phyloP scores from a whole-genome alignment of 2,329 filamentous ascomycete genomes.

The Thermochaetoides dissita region DNA sequence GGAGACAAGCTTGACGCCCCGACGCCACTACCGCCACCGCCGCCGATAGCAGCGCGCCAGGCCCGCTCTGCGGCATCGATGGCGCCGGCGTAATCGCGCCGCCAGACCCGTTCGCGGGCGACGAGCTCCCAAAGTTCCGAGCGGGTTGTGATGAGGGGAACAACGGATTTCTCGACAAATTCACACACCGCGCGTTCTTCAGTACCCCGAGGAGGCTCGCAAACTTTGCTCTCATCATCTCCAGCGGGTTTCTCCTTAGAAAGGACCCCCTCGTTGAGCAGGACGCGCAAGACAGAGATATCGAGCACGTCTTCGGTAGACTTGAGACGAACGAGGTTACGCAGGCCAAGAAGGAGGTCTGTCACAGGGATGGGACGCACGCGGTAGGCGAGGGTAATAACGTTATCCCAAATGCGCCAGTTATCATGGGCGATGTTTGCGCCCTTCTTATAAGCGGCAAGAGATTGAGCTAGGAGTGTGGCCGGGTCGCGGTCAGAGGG shows the following conservation, averaged over 20 bases:
- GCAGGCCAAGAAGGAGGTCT: constrained; percentile 64
- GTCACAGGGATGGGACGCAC: constrained; percentile 59
- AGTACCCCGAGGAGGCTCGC: constrained; percentile 41
- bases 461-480: constrained; percentile 55
- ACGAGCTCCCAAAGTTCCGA: constrained; percentile 66
- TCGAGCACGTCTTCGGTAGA: constrained; percentile 71
- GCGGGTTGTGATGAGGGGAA: constrained; percentile 72
- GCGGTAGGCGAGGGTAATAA: constrained; percentile 72
- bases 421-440: constrained; percentile 72
- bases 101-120: constrained; percentile 59
- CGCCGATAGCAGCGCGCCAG: constrained; percentile 59
- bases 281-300: constrained; percentile 51
- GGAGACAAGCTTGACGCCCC: constrained; percentile 19
- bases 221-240: constrained; percentile 19
- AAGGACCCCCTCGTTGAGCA: constrained; percentile 58
- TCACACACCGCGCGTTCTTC: constrained; percentile 49
- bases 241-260: constrained; percentile 24
- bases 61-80: constrained; percentile 78
- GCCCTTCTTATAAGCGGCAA: constrained; percentile 76
- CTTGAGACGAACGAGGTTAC: constrained; percentile 62
- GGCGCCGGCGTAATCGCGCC: constrained; percentile 53
- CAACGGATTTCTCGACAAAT: constrained; percentile 59
- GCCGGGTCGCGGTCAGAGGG: constrained; percentile 32
- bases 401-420: constrained; percentile 93
- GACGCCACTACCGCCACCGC: constrained; percentile 25